Percentiles rank a stretch among this genome's conserved stretches.
These are phyloP conservation scores for Chenopodium quinoa DNA, from an alignment of 148 eudicot genomes.

Conservation along the genomic window DNA sequence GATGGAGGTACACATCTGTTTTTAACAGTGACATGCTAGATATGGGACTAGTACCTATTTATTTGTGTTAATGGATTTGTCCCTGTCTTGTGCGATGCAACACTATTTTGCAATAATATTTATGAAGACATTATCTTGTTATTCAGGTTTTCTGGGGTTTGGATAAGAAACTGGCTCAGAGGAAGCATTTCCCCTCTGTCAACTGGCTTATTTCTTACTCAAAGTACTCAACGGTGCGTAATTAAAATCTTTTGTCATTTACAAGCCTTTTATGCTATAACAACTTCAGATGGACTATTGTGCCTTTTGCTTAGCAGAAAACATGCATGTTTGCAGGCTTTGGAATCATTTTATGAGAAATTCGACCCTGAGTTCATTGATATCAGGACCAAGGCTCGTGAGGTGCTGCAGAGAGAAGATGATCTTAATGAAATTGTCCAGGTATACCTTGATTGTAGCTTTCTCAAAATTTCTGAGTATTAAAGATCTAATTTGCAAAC, in stretches of 20 bases:
- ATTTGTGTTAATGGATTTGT: neutral
- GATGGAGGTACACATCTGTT: neutral
- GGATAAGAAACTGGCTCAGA: constrained; percentile 96
- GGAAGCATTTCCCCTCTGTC: constrained; percentile 98
- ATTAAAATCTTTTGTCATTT: neutral
- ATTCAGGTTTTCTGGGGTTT: constrained; percentile 98
- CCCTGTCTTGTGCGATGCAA: neutral
- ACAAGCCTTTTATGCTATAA: neutral
- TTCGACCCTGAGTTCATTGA: constrained; percentile 89
- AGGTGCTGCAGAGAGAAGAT: constrained; percentile 93
- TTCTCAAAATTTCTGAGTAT: neutral
- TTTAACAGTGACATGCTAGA: neutral
- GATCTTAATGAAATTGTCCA: constrained; percentile 98
- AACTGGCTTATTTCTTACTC: constrained; percentile 99
- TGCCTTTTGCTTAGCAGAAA: constrained; percentile 6
- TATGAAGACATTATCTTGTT: constrained; percentile 8
- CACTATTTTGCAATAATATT: neutral
- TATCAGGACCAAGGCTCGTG: constrained; percentile 97
- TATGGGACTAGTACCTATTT: neutral
- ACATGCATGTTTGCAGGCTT: constrained; percentile 51
- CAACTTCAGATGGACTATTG: neutral
- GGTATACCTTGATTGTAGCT: constrained; percentile 36
- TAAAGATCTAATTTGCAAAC: neutral
- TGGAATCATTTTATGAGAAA: constrained; percentile 84
- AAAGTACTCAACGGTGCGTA: constrained; percentile 80